Percentiles rank a stretch among this genome's conserved stretches.
Conservation (phyloP, 495 filamentous ascomycete species). For the Lophiotrema nucula region DNA sequence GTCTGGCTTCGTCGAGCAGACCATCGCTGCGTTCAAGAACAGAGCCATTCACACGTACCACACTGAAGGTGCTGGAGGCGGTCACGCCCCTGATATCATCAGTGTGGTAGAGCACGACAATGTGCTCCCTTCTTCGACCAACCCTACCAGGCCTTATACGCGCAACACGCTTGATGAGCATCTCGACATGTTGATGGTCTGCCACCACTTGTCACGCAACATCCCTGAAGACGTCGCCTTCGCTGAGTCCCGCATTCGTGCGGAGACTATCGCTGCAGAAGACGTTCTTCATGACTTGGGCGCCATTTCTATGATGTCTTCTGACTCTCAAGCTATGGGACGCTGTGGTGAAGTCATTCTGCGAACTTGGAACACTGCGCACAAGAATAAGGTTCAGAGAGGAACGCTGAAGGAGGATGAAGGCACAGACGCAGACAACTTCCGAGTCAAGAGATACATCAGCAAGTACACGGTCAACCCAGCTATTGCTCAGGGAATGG, state of each 20-base stretch:
- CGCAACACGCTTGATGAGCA: slow-evolving; percentile 94
- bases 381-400: slow-evolving; percentile 93
- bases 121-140: slow-evolving; percentile 88
- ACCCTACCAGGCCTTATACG: slow-evolving; percentile 91
- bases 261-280: slow-evolving; percentile 95
- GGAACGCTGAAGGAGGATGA: slow-evolving; percentile 75
- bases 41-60: slow-evolving; percentile 98
- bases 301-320: slow-evolving; percentile 97
- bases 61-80: slow-evolving; percentile 94
- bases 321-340: slow-evolving; percentile 97
- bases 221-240: slow-evolving; percentile 97
- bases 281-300: slow-evolving; percentile 95
- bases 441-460: slow-evolving; percentile 88
- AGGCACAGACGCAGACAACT: slow-evolving; percentile 83
- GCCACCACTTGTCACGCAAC: slow-evolving; percentile 88
- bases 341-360: slow-evolving; percentile 93
- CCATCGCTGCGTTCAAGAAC: slow-evolving; percentile 79
- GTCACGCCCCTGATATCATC: slow-evolving; percentile 97
- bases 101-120: slow-evolving; percentile 88
- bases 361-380: slow-evolving; percentile 95
- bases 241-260: slow-evolving; percentile 89
- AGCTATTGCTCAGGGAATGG: slow-evolving; percentile 89
- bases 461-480: slow-evolving; percentile 99
- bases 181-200: slow-evolving; percentile 98
- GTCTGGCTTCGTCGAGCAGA: slow-evolving; percentile 94